A percentile compares a stretch with the other conserved stretches of the same genome.
Evolutionary conservation across 2,329 filamentous ascomycete genomes (phyloP).

Genomic region (Ascochyta lentis): DNA sequence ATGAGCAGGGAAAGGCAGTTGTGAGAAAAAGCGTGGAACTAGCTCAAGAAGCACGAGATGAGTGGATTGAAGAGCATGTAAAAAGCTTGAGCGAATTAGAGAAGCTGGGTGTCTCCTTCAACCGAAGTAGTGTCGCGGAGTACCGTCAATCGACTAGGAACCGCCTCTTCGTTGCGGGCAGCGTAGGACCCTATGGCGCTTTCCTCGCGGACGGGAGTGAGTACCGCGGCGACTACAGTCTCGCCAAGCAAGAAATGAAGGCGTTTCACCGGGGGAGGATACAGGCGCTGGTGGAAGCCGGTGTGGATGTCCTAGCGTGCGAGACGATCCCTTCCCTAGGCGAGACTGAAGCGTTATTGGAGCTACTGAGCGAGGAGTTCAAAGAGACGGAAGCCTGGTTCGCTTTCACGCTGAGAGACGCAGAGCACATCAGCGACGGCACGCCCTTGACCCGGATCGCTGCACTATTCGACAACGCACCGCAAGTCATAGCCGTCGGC

Average conservation of each 20-base stretch:
- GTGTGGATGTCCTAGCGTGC: conserved; percentile 53
- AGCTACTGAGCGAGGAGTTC: conserved; percentile 51
- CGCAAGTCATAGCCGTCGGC: conserved; percentile 52
- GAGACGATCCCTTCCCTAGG: conserved; percentile 54
- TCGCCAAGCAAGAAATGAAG: conserved; percentile 43
- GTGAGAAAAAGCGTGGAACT: conserved; percentile 52
- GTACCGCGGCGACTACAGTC: conserved; percentile 53
- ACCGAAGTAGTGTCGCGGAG: not conserved
- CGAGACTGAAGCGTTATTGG: conserved; percentile 50
- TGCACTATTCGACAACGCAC: conserved; percentile 31
- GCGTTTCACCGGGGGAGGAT: conserved; percentile 55
- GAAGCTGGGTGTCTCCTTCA: not conserved
- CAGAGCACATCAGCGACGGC: conserved; percentile 51
- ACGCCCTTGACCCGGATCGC: conserved; percentile 47
- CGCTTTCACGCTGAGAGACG: conserved; percentile 50
- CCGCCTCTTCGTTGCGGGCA: conserved; percentile 51
- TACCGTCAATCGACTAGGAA: conserved; percentile 1
- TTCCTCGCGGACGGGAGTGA: conserved; percentile 56
- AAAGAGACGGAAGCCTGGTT: conserved; percentile 50
- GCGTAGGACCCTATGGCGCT: conserved; percentile 57
- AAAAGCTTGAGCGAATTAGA: conserved; percentile 3
- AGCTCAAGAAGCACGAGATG: conserved; percentile 49
- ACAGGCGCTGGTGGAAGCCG: conserved; percentile 49
- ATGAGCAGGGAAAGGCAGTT: conserved; percentile 44
- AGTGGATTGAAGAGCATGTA: conserved; percentile 27